Evolutionary conservation across 805 yeast genomes (phyloP).

Genomic region (Metschnikowia bowlesiae): DNA sequence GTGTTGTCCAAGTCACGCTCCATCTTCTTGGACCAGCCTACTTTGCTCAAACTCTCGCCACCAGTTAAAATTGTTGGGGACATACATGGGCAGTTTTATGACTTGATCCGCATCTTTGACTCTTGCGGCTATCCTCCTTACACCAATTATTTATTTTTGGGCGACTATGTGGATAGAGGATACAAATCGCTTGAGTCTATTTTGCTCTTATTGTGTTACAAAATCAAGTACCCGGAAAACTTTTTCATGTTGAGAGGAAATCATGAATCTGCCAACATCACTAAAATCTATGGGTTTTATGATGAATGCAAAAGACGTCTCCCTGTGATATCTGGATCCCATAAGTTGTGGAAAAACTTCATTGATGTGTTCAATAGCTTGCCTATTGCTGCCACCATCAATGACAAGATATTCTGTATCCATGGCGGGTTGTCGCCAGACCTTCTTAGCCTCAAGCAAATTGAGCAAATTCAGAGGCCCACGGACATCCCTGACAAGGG

Average conservation of each 20-base stretch:
- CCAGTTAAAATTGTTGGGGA: constrained; percentile 84
- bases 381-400: constrained; percentile 60
- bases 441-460: constrained; percentile 58
- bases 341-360: constrained; percentile 48
- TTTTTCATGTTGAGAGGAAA: constrained; percentile 58
- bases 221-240: constrained; percentile 57
- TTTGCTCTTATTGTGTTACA: constrained; percentile 47
- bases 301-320: constrained; percentile 58
- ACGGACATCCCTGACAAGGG: constrained; percentile 84
- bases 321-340: constrained; percentile 21
- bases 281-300: constrained; percentile 57
- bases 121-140: constrained; percentile 59
- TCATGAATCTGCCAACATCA: constrained; percentile 56
- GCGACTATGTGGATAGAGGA: constrained; percentile 60
- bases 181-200: constrained; percentile 55
- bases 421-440: constrained; percentile 78
- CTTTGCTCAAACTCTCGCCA: constrained; percentile 60
- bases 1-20: constrained; percentile 57
- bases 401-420: constrained; percentile 54
- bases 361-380: constrained; percentile 55
- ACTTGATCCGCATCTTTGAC: constrained; percentile 50
- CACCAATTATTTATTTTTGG: constrained; percentile 51
- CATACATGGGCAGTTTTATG: constrained; percentile 66
- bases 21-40: constrained; percentile 60
- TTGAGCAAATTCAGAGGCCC: constrained; percentile 69